Percentiles rank a stretch among this genome's conserved stretches.
Conservation (phyloP, 1,284 basidiomycete genomes). For the Schizophyllum amplum region DNA sequence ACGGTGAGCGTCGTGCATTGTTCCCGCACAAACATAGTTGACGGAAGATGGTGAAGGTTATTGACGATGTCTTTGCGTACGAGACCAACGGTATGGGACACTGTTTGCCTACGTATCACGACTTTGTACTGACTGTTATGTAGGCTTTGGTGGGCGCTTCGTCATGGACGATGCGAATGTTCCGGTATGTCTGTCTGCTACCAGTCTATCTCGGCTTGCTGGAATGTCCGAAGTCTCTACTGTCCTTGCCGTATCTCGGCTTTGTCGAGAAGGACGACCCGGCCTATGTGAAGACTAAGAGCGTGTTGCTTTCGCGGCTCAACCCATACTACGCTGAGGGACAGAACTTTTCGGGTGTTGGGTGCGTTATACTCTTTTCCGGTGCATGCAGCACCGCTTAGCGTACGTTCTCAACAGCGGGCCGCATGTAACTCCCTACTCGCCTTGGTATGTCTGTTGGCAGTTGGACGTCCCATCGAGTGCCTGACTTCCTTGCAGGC, state of each 20-base stretch:
- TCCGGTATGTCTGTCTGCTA: slow-evolving; percentile 39
- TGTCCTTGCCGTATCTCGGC: slow-evolving; percentile 71
- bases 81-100: slow-evolving; percentile 57
- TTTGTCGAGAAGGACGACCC: slow-evolving; percentile 55
- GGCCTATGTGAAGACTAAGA: slow-evolving; percentile 54
- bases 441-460: slow-evolving; percentile 66
- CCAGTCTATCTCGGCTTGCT: slow-evolving; percentile 1
- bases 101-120: too few relatives aligned
- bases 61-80: slow-evolving; percentile 65
- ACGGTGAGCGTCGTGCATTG: slow-evolving; percentile 33
- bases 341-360: slow-evolving; percentile 55
- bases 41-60: slow-evolving; percentile 29
- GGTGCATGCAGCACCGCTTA: not conserved
- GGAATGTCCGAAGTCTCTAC: slow-evolving; percentile 64
- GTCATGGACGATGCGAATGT: slow-evolving; percentile 81
- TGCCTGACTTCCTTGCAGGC: slow-evolving; percentile 32
- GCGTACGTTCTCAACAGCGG: slow-evolving; percentile 33
- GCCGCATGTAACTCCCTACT: slow-evolving; percentile 64
- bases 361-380: slow-evolving; percentile 32
- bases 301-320: slow-evolving; percentile 47
- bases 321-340: slow-evolving; percentile 69
- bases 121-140: slow-evolving; percentile 3
- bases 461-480: not conserved
- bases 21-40: not conserved
- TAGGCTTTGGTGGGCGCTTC: slow-evolving; percentile 59